A percentile compares a stretch with the other conserved stretches of the same genome.
These are phyloP conservation scores for Microsporum audouinii DNA, from an alignment of 2,329 filamentous ascomycete genomes.

Conservation along the genomic window DNA sequence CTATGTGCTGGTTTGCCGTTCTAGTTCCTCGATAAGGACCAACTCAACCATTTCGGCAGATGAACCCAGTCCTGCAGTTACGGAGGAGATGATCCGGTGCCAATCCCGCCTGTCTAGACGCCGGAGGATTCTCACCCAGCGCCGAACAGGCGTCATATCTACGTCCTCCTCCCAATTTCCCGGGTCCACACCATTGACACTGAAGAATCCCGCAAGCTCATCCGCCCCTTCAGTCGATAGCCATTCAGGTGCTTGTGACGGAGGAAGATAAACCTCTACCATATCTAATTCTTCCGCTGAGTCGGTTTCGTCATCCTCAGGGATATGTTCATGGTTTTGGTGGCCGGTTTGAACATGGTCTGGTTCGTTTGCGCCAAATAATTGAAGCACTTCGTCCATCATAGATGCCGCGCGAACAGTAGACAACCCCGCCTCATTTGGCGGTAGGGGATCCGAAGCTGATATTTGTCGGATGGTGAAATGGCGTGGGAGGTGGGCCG, in stretches of 20 bases:
- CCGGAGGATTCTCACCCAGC: slow-evolving; percentile 27
- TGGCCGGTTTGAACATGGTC: not conserved
- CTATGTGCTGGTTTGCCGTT: slow-evolving; percentile 17
- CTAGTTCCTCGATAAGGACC: slow-evolving; percentile 29
- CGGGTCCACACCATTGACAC: slow-evolving; percentile 31
- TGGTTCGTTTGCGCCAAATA: slow-evolving; percentile 1
- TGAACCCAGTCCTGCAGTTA: slow-evolving; percentile 5
- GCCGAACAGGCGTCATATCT: slow-evolving; percentile 25
- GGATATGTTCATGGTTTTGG: not conserved
- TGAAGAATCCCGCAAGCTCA: slow-evolving; percentile 26
- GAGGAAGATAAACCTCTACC: not conserved
- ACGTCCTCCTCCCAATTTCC: slow-evolving; percentile 32
- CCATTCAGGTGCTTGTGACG: slow-evolving; percentile 18
- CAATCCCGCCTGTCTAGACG: slow-evolving; percentile 20
- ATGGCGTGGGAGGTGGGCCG: slow-evolving; percentile 54
- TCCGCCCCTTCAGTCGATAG: slow-evolving; percentile 21
- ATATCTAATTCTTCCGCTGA: slow-evolving; percentile 2
- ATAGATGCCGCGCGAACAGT: slow-evolving; percentile 3
- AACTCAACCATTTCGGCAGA: slow-evolving; percentile 21
- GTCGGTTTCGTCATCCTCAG: not conserved
- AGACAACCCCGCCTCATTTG: slow-evolving; percentile 29
- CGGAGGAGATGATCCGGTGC: slow-evolving; percentile 22
- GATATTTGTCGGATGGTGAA: slow-evolving; percentile 57
- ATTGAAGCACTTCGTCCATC: not conserved
- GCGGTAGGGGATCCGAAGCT: slow-evolving; percentile 73